Evolutionary conservation across 345 rosid species (phyloP), one percentile per base, ranked within the genome.

Genomic region (Ceriops tagal): DNA sequence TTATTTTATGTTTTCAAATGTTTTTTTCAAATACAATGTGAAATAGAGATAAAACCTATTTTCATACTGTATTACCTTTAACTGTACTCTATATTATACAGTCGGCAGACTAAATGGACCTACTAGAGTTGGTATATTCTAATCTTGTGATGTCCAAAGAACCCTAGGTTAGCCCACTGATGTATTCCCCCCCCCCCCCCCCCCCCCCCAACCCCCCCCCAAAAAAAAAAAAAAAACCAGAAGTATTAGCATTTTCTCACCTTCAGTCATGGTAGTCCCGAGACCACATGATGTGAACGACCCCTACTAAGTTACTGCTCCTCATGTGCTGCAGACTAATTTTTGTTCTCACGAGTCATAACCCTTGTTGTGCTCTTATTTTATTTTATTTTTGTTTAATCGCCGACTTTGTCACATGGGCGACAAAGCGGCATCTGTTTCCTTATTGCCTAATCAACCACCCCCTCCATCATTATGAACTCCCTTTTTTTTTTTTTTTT

Each of bases 291-390:
- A 8, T 24, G 7, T n/a, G 16, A 51, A 24, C 67, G 80, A 46
- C 62, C 78, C 78, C 77, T 73, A 47, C 73, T 71, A n/a, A 21
- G 9, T 22, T 47, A 47, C 68, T 73, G 78, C 72, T 28, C 57
- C 47, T 55, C 76, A 73, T 68, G 83, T 77, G 79, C 76, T 43
- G 28, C 71, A 8, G 1, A 20, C 19, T 28, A 27, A 24, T 22
- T n/a, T 24, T 9, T 28, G 11, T 7, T n/a, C 39, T 8, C 13
- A 7, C 9, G 37, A 34, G 9, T 34, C 37, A 20, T 32, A 53
- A 20, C 13, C 16, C 4, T 34, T 11, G 7, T 24, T 11, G 15
- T 24, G 1, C 9, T 28, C 5, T 51, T 16, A 8, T 49, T 19
- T 47, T 65, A 19, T 65, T 30, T 13, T 24, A 24, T 24, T 24